Evolutionary conservation across 2,329 filamentous ascomycete species (phyloP).

Genomic region (Trichoderma gracile): DNA sequence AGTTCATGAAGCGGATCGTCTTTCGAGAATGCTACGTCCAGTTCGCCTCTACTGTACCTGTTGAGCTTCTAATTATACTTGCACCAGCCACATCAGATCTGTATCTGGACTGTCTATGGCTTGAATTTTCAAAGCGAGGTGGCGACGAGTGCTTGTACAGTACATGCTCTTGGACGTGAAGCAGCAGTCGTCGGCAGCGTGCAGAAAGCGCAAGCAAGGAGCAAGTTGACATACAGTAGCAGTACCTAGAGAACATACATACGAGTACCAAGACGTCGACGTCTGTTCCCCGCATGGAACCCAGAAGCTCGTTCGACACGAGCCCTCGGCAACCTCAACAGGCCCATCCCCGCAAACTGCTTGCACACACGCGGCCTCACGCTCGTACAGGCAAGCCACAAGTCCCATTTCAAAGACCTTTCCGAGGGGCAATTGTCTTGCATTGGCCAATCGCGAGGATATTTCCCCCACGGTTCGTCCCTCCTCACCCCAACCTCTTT

Average conservation of each 20-base stretch:
- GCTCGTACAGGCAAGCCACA: conserved; percentile 4
- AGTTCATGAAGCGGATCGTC: background rate
- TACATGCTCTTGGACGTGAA: background rate
- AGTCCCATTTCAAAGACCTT: background rate
- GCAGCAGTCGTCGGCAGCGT: background rate
- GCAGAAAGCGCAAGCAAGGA: background rate
- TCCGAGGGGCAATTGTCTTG: background rate
- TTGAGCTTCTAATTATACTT: background rate
- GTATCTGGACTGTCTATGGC: background rate
- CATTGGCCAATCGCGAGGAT: conserved; percentile 23
- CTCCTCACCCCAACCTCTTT: conserved; percentile 13
- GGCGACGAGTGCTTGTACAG: background rate
- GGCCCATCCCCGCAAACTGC: conserved; percentile 4
- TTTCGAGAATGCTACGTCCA: background rate
- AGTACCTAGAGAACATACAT: too few species aligned
- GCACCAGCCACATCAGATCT: background rate
- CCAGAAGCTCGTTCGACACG: background rate
- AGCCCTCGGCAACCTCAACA: conserved; percentile 13
- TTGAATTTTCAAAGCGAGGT: background rate
- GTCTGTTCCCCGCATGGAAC: background rate
- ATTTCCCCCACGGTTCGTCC: conserved; percentile 19
- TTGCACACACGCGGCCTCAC: conserved; percentile 17
- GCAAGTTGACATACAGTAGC: too few species aligned
- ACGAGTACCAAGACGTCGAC: background rate
- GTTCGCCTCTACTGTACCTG: background rate